These are phyloP conservation scores for Gossypium aridum DNA, from an alignment of 441 rosid species.

Conservation along the genomic window DNA sequence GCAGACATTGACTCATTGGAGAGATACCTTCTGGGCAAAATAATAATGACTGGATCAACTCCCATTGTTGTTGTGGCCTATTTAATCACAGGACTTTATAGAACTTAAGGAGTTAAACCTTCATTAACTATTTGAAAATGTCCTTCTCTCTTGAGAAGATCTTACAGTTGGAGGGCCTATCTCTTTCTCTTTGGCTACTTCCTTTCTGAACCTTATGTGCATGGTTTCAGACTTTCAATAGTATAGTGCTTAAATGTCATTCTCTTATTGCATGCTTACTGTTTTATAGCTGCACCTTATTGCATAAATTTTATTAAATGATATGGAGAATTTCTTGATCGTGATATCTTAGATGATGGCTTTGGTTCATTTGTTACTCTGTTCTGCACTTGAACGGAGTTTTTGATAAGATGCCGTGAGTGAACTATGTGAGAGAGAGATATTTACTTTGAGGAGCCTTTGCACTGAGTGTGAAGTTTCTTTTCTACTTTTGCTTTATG, in stretches of 20 bases:
- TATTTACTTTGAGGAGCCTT: neutral
- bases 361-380: neutral
- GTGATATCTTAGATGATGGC: neutral
- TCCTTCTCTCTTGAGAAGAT: neutral
- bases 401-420: neutral
- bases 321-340: neutral
- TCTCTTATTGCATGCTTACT: neutral
- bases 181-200: neutral
- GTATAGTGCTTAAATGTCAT: neutral
- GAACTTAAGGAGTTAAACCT: neutral
- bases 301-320: neutral
- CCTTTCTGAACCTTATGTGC: neutral
- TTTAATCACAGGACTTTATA: neutral
- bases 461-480: neutral
- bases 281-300: conserved; percentile 5
- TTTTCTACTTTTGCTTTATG: neutral
- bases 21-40: neutral
- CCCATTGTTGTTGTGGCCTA: neutral
- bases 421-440: neutral
- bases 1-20: neutral
- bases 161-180: neutral
- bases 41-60: neutral
- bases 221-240: neutral
- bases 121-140: neutral
- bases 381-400: neutral